Evolutionary conservation across 768 basidiomycete species (phyloP), one percentile per base, ranked within the genome.

Genomic region (Naganishia onofrii): DNA sequence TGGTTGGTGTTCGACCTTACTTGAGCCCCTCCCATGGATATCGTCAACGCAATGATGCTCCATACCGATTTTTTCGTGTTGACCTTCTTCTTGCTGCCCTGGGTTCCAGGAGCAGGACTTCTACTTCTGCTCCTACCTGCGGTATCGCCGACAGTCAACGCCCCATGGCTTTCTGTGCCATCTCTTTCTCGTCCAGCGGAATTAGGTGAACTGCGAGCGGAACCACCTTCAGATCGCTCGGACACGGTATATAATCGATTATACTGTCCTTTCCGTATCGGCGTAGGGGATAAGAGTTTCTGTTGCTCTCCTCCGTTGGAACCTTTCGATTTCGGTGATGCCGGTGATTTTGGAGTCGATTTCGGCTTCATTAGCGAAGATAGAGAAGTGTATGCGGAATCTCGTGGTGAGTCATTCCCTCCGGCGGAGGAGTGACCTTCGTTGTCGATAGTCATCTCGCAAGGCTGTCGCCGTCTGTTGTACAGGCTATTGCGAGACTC

Each of bases 21-120:
- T 71, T 80, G 79, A 79, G 78, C 91, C 19, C 95, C 95, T 53
- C 88, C 92, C 90, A 98, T 94, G 9, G 93, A 91, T 71, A 96
- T 86, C 70, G 83, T 83, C 65, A 84, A 73, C 31, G 78, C 77
- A 72, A 82, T 73, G 70, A 83, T 73, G 42, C 75, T 72, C 72
- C 74, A 76, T 28, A 76, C 72, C 42, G 77, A 77, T 71, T 79
- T 72, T 42, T 70, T 75, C 51, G 64, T 66, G 67, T 76, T 78
- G 26, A 66, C 69, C 68, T 73, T 73, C 29, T 69, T 67, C 54
- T 75, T 72, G 60, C 68, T 71, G 28, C 58, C 36, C 31, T 32
- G 46, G 32, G 66, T 64, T 4, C 70, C 72, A 17, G 64, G 55
- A 3, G 54, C 74, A 44, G 55, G 56, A 34, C 64, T 65, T 26